These are phyloP conservation scores for Rhizopogon vinicolor DNA, from an alignment of 768 basidiomycete genomes.

Conservation along the genomic window DNA sequence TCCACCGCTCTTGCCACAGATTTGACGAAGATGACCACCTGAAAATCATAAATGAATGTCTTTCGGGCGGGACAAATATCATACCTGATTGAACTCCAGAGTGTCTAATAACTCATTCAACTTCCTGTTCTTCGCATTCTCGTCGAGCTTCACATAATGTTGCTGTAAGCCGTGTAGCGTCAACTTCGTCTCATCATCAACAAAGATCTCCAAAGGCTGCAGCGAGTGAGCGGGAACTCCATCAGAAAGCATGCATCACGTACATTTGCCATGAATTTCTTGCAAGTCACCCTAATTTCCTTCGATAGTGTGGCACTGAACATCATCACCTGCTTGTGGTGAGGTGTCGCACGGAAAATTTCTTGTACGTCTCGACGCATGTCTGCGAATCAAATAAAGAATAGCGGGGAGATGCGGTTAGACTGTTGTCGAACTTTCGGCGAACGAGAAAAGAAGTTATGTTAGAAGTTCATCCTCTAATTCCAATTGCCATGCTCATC, in stretches of 20 bases:
- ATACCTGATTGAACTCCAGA: constrained; percentile 96
- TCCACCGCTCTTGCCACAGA: constrained; percentile 96
- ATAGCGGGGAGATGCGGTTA: constrained; percentile 49
- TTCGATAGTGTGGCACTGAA: constrained; percentile 98
- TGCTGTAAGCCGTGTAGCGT: constrained; percentile 98
- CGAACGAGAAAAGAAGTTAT: constrained; percentile 44
- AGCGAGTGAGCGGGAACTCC: not conserved
- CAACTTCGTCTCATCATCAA: constrained; percentile 98
- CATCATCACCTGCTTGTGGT: constrained; percentile 99
- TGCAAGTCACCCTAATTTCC: constrained; percentile 96
- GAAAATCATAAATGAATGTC: not conserved
- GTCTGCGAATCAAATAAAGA: constrained; percentile 64
- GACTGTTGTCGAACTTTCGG: constrained; percentile 49
- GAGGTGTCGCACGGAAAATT: constrained; percentile 97
- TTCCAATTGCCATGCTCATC: constrained; percentile 26
- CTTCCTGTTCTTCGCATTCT: constrained; percentile 94
- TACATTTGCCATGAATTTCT: constrained; percentile 99
- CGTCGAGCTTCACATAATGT: constrained; percentile 96
- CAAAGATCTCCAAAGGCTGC: constrained; percentile 98
- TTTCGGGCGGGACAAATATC: not conserved
- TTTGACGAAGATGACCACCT: constrained; percentile 99
- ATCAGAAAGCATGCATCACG: constrained; percentile 25
- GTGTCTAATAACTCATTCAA: constrained; percentile 93
- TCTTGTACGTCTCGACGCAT: constrained; percentile 99
- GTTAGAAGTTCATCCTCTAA: constrained; percentile 31